Conservation (phyloP, 2,329 filamentous ascomycete species). For the Onygenales sp. region DNA sequence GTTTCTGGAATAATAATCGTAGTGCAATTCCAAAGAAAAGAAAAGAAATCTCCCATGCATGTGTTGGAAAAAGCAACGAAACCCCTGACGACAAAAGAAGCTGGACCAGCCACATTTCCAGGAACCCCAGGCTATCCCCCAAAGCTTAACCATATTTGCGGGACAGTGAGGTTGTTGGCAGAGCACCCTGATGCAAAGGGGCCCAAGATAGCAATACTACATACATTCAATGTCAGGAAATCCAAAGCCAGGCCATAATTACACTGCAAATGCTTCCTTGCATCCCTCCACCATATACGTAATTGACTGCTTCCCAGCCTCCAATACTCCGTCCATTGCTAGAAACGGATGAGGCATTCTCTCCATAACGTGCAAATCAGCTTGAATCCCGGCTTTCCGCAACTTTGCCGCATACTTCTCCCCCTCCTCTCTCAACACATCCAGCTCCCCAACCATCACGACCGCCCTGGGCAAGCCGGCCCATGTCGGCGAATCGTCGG, state of each 20-base stretch:
- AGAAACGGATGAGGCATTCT: slow-evolving; percentile 52
- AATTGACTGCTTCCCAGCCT: slow-evolving; percentile 44
- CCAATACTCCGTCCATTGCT: slow-evolving; percentile 47
- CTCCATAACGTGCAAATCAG: slow-evolving; percentile 42
- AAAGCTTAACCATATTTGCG: too few relatives aligned
- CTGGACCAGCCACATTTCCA: too few relatives aligned
- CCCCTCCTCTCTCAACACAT: slow-evolving; percentile 48
- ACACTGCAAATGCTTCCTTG: slow-evolving; percentile 1
- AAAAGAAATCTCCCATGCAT: too few relatives aligned
- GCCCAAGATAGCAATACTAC: too few relatives aligned
- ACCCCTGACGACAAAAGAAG: too few relatives aligned
- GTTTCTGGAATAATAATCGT: too few relatives aligned
- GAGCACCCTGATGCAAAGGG: too few relatives aligned
- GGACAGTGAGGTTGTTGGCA: too few relatives aligned
- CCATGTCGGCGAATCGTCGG: slow-evolving; percentile 34
- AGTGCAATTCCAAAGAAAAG: too few relatives aligned
- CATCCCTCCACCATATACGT: slow-evolving; percentile 18
- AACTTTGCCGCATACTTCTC: slow-evolving; percentile 43
- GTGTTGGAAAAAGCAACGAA: too few relatives aligned
- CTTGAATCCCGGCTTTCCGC: slow-evolving; percentile 36
- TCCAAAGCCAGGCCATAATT: not conserved
- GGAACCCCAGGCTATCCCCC: too few relatives aligned
- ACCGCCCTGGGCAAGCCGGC: slow-evolving; percentile 41
- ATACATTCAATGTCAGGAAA: not conserved
- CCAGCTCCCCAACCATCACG: slow-evolving; percentile 46